A percentile compares a stretch with the other conserved stretches of the same genome.
phyloP scores from a whole-genome alignment of 805 yeast genomes.

The Yamadazyma tumulicola region DNA sequence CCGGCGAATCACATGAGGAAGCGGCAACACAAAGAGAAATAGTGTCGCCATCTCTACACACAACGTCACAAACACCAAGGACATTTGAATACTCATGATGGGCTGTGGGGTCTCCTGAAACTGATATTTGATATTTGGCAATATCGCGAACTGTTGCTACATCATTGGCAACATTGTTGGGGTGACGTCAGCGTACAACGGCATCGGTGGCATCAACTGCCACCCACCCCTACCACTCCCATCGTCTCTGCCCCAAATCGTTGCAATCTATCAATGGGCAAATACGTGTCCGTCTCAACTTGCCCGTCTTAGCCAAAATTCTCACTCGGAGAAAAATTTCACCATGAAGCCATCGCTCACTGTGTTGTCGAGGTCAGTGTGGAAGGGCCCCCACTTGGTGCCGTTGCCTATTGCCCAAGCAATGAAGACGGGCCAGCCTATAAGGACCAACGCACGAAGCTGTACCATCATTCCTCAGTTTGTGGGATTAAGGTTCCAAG shows the following conservation, averaged over 20 bases:
- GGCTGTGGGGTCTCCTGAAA: too few relatives aligned
- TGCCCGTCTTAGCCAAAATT: too few relatives aligned
- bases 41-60: conserved; percentile 50
- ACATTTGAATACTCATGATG: conserved; percentile 45
- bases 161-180: too few relatives aligned
- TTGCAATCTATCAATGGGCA: not conserved
- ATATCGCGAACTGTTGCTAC: too few relatives aligned
- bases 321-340: not conserved
- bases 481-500: conserved; percentile 90
- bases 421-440: conserved; percentile 72
- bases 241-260: too few relatives aligned
- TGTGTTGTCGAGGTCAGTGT: conserved; percentile 33
- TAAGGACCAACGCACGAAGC: conserved; percentile 92
- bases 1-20: conserved; percentile 48
- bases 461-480: conserved; percentile 95
- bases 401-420: conserved; percentile 94
- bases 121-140: too few relatives aligned
- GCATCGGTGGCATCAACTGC: too few relatives aligned
- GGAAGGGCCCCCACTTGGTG: conserved; percentile 85
- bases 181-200: too few relatives aligned
- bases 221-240: too few relatives aligned
- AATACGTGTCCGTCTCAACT: too few relatives aligned
- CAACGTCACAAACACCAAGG: conserved; percentile 44
- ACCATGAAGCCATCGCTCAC: conserved; percentile 34
- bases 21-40: conserved; percentile 49